These are phyloP conservation scores for Agaricales sp. DNA, from an alignment of 1,284 basidiomycete species.

Conservation along the genomic window DNA sequence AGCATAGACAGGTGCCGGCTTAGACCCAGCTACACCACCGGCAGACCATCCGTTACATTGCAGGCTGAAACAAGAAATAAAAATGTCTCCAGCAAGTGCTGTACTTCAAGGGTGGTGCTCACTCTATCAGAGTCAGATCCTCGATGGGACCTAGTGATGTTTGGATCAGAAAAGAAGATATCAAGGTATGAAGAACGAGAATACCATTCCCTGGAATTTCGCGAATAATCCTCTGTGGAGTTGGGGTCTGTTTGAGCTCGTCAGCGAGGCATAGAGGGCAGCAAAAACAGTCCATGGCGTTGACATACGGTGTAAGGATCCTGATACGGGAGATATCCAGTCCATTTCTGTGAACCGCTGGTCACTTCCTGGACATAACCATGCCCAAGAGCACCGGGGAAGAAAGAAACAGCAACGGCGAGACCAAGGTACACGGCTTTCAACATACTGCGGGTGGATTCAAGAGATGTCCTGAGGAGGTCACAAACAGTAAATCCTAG, in stretches of 20 bases:
- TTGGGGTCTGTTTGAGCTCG: conserved; percentile 23
- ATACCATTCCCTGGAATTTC: conserved; percentile 35
- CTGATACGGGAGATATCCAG: conserved; percentile 26
- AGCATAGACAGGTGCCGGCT: conserved; percentile 32
- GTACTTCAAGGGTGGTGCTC: conserved; percentile 16
- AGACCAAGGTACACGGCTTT: neutral
- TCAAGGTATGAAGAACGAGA: conserved; percentile 4
- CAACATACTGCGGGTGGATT: neutral
- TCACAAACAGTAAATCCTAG: too few relatives aligned
- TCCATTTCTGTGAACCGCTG: conserved; percentile 19
- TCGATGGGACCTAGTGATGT: conserved; percentile 20
- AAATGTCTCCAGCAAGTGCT: conserved; percentile 17
- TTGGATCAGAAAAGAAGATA: neutral
- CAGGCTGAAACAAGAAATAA: conserved; percentile 18
- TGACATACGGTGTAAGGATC: conserved; percentile 19
- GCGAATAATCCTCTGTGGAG: conserved; percentile 34
- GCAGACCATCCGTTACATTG: conserved; percentile 33
- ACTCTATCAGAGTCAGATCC: conserved; percentile 27
- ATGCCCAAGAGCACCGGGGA: conserved; percentile 14
- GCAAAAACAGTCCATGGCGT: conserved; percentile 16
- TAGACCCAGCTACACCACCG: conserved; percentile 24
- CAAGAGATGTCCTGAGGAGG: too few relatives aligned
- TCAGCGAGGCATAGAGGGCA: conserved; percentile 18
- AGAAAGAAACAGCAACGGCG: conserved; percentile 2
- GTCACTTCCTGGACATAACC: conserved; percentile 26